Base-by-base conservation (phyloP, 176 grass and related monocot genomes). In the Zoysia pacifica region DNA sequence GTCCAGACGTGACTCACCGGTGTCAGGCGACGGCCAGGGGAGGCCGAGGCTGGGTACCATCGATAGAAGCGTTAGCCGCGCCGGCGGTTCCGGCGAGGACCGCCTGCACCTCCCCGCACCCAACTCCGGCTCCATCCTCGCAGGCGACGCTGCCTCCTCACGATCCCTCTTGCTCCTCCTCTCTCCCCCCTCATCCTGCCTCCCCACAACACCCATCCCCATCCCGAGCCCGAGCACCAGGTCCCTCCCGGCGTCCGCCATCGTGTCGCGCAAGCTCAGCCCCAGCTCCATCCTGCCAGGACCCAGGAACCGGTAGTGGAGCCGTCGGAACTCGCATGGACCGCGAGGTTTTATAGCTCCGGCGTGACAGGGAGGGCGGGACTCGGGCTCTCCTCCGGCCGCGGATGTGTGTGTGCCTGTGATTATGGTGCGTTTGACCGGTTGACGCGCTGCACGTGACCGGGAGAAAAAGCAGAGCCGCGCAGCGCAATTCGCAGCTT, bases 351-450 rank as follows among this genome's bases (percentile, higher is more conserved):
- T 86, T 84, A 86, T 78, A 86, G 75, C 38, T 39, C 69, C 73
- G 12, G 48, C 45, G 4, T 50, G 81, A 11, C 65, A 68, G 68
- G 63, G 64, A 46, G 12, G 9, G 82, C 61, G 71, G 75, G 18
- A 70, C 28, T 28, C 28, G 28, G 28, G 2, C 58, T 42, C 14
- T 9, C 36, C 5, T 39, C 37, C 12, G 45, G 11, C 44, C 39
- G 55, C 58, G 67, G 48, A 2, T 68, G 41, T 41, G 79, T 84
- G 67, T 72, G 73, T 53, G 67, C 46, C 69, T 70, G 76, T 68
- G 79, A 77, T 79, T 83, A 93, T 83, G 82, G 77, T 75, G 86
- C 46, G 48, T 93, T 96, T 93, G 93, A 96, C 90, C 85, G 37
- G 76, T 72, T 86, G 84, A 84, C 87, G 71, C 72, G 52, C 67